phyloP scores from a whole-genome alignment of 2,329 filamentous ascomycete genomes.

The Exutisphaerella laricina region DNA sequence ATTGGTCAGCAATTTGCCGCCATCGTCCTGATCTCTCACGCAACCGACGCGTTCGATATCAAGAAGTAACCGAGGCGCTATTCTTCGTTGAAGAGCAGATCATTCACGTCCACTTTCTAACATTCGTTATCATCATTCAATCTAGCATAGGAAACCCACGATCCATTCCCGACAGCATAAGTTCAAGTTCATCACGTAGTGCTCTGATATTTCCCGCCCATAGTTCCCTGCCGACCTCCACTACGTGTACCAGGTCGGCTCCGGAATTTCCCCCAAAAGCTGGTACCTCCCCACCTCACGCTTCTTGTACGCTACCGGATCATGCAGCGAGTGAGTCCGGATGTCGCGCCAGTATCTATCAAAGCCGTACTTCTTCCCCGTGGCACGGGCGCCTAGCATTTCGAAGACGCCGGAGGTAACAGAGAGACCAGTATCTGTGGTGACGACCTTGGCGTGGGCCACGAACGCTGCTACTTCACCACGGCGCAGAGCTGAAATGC shows the following conservation, averaged over 20 bases:
- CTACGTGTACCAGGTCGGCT: constrained; percentile 58
- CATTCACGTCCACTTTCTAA: no score
- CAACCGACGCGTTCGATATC: no score
- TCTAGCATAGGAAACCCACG: constrained; percentile 2
- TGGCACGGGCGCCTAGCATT: constrained; percentile 56
- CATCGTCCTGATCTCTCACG: no score
- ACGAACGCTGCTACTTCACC: constrained; percentile 60
- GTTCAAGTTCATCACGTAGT: constrained; percentile 2
- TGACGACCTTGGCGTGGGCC: constrained; percentile 57
- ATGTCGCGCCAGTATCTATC: constrained; percentile 63
- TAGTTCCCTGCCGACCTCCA: constrained; percentile 7
- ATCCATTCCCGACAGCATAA: background rate
- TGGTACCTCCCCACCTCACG: constrained; percentile 55
- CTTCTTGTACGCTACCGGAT: constrained; percentile 64
- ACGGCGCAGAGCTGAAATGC: constrained; percentile 48
- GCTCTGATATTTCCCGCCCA: constrained; percentile 1
- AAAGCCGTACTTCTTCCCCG: constrained; percentile 53
- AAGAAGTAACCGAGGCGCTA: no score
- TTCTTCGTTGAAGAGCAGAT: no score
- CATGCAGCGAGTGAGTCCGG: constrained; percentile 61
- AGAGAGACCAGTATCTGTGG: constrained; percentile 54
- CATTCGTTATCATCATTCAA: no score
- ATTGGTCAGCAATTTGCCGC: no score
- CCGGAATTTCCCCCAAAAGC: constrained; percentile 51
- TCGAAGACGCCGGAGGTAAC: constrained; percentile 61